phyloP scores from a whole-genome alignment of 768 basidiomycete genomes.

The Scleroderma citrinum region DNA sequence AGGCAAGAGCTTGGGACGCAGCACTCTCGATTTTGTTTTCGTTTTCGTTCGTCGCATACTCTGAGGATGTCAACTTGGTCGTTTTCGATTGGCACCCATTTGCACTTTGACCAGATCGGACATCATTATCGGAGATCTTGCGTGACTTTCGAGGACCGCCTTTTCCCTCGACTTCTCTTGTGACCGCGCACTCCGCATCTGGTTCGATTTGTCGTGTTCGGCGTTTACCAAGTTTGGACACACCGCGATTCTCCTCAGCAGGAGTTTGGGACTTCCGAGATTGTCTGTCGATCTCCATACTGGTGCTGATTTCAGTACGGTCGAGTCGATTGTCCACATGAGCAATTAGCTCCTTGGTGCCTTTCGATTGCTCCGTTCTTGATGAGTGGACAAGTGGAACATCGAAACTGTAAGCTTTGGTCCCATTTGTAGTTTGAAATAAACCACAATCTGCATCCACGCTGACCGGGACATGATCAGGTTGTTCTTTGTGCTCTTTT shows the following conservation, averaged over 20 bases:
- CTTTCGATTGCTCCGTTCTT: background rate
- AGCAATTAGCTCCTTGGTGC: constrained; percentile 29
- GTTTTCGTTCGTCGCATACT: background rate
- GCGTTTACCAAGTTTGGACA: background rate
- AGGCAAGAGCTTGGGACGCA: no score
- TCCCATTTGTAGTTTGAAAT: background rate
- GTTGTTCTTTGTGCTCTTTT: background rate
- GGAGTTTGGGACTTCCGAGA: background rate
- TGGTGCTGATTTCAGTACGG: background rate
- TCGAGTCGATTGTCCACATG: no score
- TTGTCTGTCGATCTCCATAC: no score
- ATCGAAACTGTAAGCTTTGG: background rate
- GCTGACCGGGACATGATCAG: background rate
- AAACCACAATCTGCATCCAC: background rate
- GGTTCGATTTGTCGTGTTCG: no score
- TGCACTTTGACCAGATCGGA: background rate
- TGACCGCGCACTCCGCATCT: background rate
- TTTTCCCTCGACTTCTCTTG: constrained; percentile 1
- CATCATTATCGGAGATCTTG: background rate
- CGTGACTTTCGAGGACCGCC: constrained; percentile 17
- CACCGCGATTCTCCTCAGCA: background rate
- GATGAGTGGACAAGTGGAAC: background rate
- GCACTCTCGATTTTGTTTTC: constrained; percentile 15
- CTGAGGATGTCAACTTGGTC: background rate
- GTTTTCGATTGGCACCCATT: background rate